These are phyloP conservation scores for Solanum infundibuliforme DNA, from an alignment of 257 asterid genomes.

Conservation along the genomic window DNA sequence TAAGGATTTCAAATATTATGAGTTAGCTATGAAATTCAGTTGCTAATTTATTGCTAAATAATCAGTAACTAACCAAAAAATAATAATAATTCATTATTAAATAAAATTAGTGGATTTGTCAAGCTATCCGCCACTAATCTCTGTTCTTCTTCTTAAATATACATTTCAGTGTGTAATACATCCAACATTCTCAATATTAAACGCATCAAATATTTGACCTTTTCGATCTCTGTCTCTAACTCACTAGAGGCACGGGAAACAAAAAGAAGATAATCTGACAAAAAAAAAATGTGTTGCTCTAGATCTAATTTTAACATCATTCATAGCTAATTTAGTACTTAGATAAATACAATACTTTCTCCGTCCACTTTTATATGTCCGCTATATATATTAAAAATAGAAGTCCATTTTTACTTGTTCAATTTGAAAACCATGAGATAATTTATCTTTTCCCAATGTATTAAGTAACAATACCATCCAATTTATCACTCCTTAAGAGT, in stretches of 20 bases:
- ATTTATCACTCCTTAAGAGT: no score
- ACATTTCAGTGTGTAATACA: no score
- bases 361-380: neutral
- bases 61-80: no score
- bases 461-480: neutral
- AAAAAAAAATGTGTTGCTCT: neutral
- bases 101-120: neutral
- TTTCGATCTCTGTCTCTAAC: no score
- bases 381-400: no score
- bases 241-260: no score
- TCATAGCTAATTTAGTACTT: neutral
- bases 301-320: neutral
- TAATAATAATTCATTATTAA: no score
- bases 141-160: neutral
- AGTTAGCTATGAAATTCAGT: neutral
- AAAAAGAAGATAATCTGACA: neutral
- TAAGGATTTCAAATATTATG: neutral
- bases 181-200: no score
- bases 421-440: no score
- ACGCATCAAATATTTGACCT: no score
- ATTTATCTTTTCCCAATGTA: no score
- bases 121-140: neutral
- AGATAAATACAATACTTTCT: neutral
- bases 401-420: neutral
- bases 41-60: neutral